phyloP scores from a whole-genome alignment of 2,329 filamentous ascomycete species.

The Teratosphaeria gauchensis region DNA sequence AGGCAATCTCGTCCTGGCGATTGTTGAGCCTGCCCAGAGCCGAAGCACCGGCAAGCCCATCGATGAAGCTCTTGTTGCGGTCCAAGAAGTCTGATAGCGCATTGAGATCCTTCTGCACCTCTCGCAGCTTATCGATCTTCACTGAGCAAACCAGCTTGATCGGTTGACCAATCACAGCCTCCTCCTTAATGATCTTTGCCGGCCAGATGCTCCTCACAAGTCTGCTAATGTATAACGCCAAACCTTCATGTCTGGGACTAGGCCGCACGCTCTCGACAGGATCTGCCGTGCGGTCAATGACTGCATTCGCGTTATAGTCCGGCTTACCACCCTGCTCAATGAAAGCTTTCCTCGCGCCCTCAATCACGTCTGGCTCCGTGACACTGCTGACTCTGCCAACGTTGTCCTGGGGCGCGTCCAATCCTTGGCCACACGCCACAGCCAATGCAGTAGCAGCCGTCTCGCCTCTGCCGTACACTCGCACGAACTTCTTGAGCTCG shows the following conservation, averaged over 20 bases:
- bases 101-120: slow-evolving; percentile 71
- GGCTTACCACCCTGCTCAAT: slow-evolving; percentile 89
- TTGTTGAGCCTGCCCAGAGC: slow-evolving; percentile 68
- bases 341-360: slow-evolving; percentile 76
- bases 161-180: slow-evolving; percentile 47
- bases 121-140: slow-evolving; percentile 55
- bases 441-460: slow-evolving; percentile 84
- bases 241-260: slow-evolving; percentile 79
- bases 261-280: slow-evolving; percentile 75
- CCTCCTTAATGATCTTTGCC: slow-evolving; percentile 57
- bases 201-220: slow-evolving; percentile 88
- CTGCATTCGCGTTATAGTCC: slow-evolving; percentile 67
- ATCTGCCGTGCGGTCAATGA: slow-evolving; percentile 49
- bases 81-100: slow-evolving; percentile 73
- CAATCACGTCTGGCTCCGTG: slow-evolving; percentile 75
- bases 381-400: slow-evolving; percentile 52
- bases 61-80: slow-evolving; percentile 82
- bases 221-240: slow-evolving; percentile 78
- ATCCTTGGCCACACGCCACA: slow-evolving; percentile 88
- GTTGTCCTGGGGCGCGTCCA: slow-evolving; percentile 65
- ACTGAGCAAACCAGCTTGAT: slow-evolving; percentile 60
- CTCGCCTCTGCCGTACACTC: slow-evolving; percentile 77
- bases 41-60: slow-evolving; percentile 84
- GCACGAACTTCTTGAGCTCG: slow-evolving; percentile 74
- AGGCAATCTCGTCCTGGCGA: slow-evolving; percentile 80